Percentiles rank a stretch among this genome's conserved stretches.
Conservation (phyloP, 805 yeast genomes). For the Candida khao-thaluensis region DNA sequence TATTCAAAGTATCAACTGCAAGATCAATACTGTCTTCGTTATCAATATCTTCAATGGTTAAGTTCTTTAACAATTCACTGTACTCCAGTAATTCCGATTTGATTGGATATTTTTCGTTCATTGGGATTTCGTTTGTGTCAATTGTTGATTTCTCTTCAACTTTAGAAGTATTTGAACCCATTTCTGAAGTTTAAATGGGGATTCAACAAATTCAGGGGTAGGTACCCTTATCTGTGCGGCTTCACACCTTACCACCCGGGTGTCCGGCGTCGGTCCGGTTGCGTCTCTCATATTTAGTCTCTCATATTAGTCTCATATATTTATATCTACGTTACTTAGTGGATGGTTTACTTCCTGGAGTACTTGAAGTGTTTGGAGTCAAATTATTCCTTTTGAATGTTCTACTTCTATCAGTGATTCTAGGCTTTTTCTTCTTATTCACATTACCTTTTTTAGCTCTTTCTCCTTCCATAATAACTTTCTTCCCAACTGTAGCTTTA, state of each 20-base stretch:
- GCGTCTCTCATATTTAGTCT: too few relatives aligned
- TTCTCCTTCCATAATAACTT: slow-evolving; percentile 62
- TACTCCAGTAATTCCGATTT: slow-evolving; percentile 1
- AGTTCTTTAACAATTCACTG: slow-evolving; percentile 16
- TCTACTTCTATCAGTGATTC: slow-evolving; percentile 56
- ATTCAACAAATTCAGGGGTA: neutral
- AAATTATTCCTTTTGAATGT: slow-evolving; percentile 36
- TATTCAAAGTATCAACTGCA: slow-evolving; percentile 23
- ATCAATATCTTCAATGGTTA: slow-evolving; percentile 12
- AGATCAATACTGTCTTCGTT: slow-evolving; percentile 17
- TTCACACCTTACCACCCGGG: too few relatives aligned
- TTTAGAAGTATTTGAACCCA: slow-evolving; percentile 14
- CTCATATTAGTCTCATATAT: too few relatives aligned
- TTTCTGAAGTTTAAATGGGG: neutral
- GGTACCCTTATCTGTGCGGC: slow-evolving; percentile 2
- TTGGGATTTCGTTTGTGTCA: neutral
- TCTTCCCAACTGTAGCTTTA: slow-evolving; percentile 60
- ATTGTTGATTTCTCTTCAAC: neutral
- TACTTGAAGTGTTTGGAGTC: neutral
- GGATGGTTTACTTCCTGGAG: too few relatives aligned
- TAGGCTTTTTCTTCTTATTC: slow-evolving; percentile 47
- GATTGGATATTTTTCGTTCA: slow-evolving; percentile 11
- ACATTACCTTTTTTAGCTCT: slow-evolving; percentile 63
- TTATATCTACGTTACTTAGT: too few relatives aligned
- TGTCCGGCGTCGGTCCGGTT: too few relatives aligned